phyloP scores from a whole-genome alignment of 2,329 filamentous ascomycete species.

The Xylariomycetidae sp. region DNA sequence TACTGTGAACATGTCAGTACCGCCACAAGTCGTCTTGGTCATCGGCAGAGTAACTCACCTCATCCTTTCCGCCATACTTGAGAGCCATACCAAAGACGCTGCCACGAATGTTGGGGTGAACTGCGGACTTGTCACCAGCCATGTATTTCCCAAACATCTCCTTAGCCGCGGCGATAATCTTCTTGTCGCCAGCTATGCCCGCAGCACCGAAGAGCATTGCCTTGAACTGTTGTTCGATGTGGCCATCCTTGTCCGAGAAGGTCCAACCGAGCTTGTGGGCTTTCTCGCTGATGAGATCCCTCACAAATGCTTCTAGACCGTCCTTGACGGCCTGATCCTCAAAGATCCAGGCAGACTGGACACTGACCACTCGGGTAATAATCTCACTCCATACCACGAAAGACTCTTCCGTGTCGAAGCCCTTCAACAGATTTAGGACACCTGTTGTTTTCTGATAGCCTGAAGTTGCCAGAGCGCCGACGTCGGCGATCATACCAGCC shows the following conservation, averaged over 20 bases:
- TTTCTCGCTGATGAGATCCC: slow-evolving; percentile 70
- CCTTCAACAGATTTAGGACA: slow-evolving; percentile 77
- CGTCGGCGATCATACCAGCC: slow-evolving; percentile 91
- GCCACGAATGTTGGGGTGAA: slow-evolving; percentile 86
- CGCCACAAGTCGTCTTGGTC: too few species aligned
- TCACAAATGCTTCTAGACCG: slow-evolving; percentile 78
- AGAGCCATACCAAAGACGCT: slow-evolving; percentile 83
- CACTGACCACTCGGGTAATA: slow-evolving; percentile 68
- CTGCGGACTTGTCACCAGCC: slow-evolving; percentile 70
- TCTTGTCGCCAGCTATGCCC: slow-evolving; percentile 73
- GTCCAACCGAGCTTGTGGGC: slow-evolving; percentile 85
- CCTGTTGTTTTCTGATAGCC: slow-evolving; percentile 94
- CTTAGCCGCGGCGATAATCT: slow-evolving; percentile 73
- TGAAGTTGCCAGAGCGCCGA: slow-evolving; percentile 80
- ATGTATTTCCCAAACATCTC: slow-evolving; percentile 88
- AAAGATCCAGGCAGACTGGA: slow-evolving; percentile 84
- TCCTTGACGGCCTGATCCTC: slow-evolving; percentile 70
- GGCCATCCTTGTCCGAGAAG: slow-evolving; percentile 79
- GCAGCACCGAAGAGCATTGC: slow-evolving; percentile 81
- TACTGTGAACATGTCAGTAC: too few species aligned
- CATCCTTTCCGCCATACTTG: slow-evolving; percentile 77
- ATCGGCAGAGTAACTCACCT: too few species aligned
- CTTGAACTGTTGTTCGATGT: slow-evolving; percentile 94
- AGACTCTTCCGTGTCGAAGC: slow-evolving; percentile 78
- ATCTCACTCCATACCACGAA: slow-evolving; percentile 97